Percentiles rank a stretch among this genome's conserved stretches.
phyloP scores from a whole-genome alignment of 305 asterid genomes.

The Solanum hybrid region DNA sequence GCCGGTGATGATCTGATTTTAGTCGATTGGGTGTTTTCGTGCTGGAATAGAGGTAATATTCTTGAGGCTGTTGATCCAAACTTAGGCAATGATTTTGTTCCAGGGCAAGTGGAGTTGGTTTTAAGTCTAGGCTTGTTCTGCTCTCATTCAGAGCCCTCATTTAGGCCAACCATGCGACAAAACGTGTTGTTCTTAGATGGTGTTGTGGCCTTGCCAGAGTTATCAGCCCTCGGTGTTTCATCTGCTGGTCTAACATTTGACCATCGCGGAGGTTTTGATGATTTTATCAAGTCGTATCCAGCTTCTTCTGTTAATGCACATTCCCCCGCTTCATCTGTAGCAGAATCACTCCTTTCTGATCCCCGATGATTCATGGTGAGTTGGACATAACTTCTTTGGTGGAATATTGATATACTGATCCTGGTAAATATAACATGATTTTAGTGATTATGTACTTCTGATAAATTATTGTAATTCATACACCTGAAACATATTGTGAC shows the following conservation, averaged over 20 bases:
- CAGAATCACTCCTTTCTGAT: slow-evolving; percentile 24
- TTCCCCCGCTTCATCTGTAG: slow-evolving; percentile 18
- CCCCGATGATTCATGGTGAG: slow-evolving; percentile 21
- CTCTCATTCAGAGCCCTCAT: slow-evolving; percentile 28
- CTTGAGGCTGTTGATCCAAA: slow-evolving; percentile 29
- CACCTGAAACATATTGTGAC: background rate
- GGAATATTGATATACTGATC: background rate
- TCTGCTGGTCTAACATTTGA: slow-evolving; percentile 11
- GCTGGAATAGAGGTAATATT: slow-evolving; percentile 34
- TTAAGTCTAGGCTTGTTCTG: slow-evolving; percentile 41
- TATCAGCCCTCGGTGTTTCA: slow-evolving; percentile 18
- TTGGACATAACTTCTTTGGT: background rate
- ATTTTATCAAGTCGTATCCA: slow-evolving; percentile 17
- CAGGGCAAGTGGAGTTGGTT: slow-evolving; percentile 33
- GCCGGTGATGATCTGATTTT: slow-evolving; percentile 15
- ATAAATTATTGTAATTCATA: background rate
- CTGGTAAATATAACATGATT: background rate
- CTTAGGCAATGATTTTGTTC: slow-evolving; percentile 15
- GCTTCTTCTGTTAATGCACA: slow-evolving; percentile 18
- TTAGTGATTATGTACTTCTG: background rate
- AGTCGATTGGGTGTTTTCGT: slow-evolving; percentile 33
- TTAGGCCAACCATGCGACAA: slow-evolving; percentile 42
- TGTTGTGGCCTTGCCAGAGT: slow-evolving; percentile 27
- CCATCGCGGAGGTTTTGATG: slow-evolving; percentile 34
- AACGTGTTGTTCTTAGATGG: slow-evolving; percentile 30